Conservation (phyloP, 495 filamentous ascomycete genomes). For the Penicillium cinerascens region DNA sequence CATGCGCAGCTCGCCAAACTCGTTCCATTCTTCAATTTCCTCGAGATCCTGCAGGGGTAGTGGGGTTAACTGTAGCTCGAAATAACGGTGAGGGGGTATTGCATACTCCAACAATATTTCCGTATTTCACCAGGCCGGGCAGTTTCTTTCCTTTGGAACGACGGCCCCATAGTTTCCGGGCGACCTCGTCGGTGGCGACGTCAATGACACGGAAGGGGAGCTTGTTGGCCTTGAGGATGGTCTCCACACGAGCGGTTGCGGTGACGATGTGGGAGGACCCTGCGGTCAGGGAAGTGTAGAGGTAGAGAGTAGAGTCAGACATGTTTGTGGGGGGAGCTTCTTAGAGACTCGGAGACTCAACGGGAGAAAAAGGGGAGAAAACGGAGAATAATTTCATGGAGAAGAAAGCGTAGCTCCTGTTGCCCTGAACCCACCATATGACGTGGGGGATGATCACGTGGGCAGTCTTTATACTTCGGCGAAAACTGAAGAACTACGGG, state of each 20-base stretch:
- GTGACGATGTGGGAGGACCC: conserved; percentile 97
- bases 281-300: conserved; percentile 93
- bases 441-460: conserved; percentile 15
- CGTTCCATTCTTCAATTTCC: conserved; percentile 97
- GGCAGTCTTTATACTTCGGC: background rate
- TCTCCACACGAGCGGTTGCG: conserved; percentile 90
- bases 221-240: conserved; percentile 91
- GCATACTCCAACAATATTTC: conserved; percentile 81
- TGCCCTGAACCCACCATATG: background rate
- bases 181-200: conserved; percentile 86
- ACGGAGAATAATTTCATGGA: background rate
- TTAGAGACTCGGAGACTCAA: background rate
- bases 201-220: conserved; percentile 91
- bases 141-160: conserved; percentile 77
- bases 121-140: conserved; percentile 84
- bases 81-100: background rate
- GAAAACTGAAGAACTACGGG: background rate
- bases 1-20: conserved; percentile 91
- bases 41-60: conserved; percentile 69
- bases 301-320: conserved; percentile 76
- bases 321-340: conserved; percentile 15
- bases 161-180: conserved; percentile 85
- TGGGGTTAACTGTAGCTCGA: conserved; percentile 1
- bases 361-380: background rate
- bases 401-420: background rate